Conservation (phyloP, 768 basidiomycete genomes). For the Nidularia pulvinata region DNA sequence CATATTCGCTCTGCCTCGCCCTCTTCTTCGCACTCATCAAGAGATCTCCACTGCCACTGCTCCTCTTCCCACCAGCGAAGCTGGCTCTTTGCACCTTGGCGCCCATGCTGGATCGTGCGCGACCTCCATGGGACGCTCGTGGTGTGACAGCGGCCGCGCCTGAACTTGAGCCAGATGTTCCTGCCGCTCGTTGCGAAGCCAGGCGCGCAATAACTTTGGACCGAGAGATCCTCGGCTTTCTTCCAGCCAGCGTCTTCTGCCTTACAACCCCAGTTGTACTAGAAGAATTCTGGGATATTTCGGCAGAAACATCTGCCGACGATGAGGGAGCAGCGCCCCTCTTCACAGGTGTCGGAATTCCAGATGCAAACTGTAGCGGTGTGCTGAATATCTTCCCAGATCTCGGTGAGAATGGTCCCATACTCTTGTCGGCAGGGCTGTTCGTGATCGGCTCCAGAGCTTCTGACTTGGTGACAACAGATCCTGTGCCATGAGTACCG, state of each 20-base stretch:
- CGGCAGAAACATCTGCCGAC: neutral
- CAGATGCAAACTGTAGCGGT: conserved; percentile 38
- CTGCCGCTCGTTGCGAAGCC: conserved; percentile 67
- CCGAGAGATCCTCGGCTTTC: conserved; percentile 79
- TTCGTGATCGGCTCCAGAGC: conserved; percentile 34
- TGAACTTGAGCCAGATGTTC: conserved; percentile 18
- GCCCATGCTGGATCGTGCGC: conserved; percentile 54
- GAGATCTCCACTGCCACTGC: conserved; percentile 26
- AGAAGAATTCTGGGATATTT: conserved; percentile 1
- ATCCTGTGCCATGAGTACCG: conserved; percentile 1
- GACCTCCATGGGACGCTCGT: conserved; percentile 13
- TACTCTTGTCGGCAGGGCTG: conserved; percentile 13
- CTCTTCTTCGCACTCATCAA: conserved; percentile 71
- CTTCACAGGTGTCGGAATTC: conserved; percentile 32
- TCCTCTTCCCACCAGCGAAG: conserved; percentile 20
- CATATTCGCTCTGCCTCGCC: conserved; percentile 77
- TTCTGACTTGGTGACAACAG: conserved; percentile 8
- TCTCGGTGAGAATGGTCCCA: conserved; percentile 22
- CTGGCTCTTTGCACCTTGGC: conserved; percentile 27
- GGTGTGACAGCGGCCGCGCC: conserved; percentile 13
- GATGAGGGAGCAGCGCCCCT: conserved; percentile 15
- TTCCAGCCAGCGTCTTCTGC: conserved; percentile 29
- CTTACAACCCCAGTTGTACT: neutral
- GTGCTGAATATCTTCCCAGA: conserved; percentile 49
- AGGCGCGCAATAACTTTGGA: conserved; percentile 79